Evolutionary conservation across 2,329 filamentous ascomycete species (phyloP), one percentile per base, ranked within the genome.

Genomic region (Didymellaceae sp.): DNA sequence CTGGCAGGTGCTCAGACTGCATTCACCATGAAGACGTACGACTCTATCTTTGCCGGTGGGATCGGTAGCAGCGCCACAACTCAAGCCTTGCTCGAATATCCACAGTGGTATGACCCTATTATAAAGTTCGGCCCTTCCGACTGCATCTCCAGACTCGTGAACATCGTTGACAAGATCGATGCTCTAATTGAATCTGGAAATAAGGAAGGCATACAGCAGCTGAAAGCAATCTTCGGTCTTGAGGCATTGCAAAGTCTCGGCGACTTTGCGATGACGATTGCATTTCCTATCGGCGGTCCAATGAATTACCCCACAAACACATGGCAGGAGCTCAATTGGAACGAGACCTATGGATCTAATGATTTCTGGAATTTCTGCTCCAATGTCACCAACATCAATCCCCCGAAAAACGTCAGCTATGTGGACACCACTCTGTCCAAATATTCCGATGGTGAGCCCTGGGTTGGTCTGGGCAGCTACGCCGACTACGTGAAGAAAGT

Each of bases 301-400:
- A 74, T 80, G 46, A 74, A 74, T 52, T 82, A 82, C 56, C 75
- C 77, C 0, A 79, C 75, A 0, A 71, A 69, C 18, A 82, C 80
- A 4, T 82, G 80, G 80, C 80, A 82, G 66, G 80, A 82, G 57
- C 65, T 83, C 8, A 80, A 77, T 48, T 83, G 80, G 80, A 62
- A 69, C 25, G 65, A 70, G 6, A 68, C 53, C 0, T 74, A 77
- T 47, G 74, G 72, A 31, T 70, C 70, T 2, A 61, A 74, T 4
- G 78, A 82, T 57, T 82, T 82, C 61, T 82, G 76, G 65, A 56
- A 74, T 34, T 83, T 83, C 67, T 82, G 80, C 62, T 71, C 68
- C 7, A 82, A 81, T 44, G 73, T 82, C 34, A 80, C 80, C 1
- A 74, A 81, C 47, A 62, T 75, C 24, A 62, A 77, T 39, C 69